Base-by-base conservation (phyloP, 2,329 filamentous ascomycete genomes). In the Arthrobotrys pseudoclavata region DNA sequence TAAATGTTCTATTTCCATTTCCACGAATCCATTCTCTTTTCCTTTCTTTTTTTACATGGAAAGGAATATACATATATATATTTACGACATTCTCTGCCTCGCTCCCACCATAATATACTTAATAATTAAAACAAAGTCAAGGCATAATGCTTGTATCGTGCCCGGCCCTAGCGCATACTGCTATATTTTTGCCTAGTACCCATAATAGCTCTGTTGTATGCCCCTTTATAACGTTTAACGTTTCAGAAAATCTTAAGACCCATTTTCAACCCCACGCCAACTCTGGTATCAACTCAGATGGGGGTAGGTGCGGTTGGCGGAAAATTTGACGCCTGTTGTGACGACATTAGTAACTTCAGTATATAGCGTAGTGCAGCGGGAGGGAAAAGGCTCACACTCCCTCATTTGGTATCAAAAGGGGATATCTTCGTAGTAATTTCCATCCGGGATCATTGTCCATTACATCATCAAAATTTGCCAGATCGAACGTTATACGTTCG, bases 361-460 rank as follows among this genome's bases (percentile, higher is more conserved):
- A 15, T 50, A 26, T 26, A 26, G 10, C n/a, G 4, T 26, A 15
- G 3, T 26, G 12, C 15, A 50, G 18, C 3, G 12, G 47, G 4
- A 15, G 12, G 22, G n/a, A 3, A 15, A 26, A 26, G 3, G 26
- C 47, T 50, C 26, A 50, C 47, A 50, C 10, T 50, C 47, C 47
- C 12, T 50, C 22, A 15, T 50, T 50, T 26, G 20, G 47, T 50
- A 50, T 24, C 9, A 50, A 26, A 50, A 26, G 47, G 0, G 20
- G 47, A 15, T 50, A 50, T 15, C 47, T 50, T 26, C 22, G 7
- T 50, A 50, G 47, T 50, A 50, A 10, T 15, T 50, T 50, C 47
- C 47, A 50, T 3, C 20, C 47, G 4, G 47, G 47, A 15, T 50
- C 47, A 6, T 12, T 12, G 15, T 50, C 47, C 22, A 26, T 50